Conservation (phyloP, 2,329 filamentous ascomycete species). For the Arachnopeziza araneosa region DNA sequence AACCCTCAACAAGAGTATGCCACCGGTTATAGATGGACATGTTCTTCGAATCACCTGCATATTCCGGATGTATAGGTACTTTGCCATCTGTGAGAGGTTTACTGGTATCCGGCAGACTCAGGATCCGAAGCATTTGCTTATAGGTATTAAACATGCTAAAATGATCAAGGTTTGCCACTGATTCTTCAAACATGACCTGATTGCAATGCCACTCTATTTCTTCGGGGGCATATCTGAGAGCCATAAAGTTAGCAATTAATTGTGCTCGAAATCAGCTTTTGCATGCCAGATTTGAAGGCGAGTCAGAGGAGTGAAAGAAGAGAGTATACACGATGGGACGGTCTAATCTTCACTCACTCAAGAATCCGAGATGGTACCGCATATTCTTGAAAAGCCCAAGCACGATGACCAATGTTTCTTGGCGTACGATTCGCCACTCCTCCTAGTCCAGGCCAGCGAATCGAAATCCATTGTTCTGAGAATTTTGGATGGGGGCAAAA, state of each 20-base stretch:
- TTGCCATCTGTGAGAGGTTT: not conserved
- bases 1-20: constrained; percentile 1
- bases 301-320: too few relatives aligned
- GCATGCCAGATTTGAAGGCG: too few relatives aligned
- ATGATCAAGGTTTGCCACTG: not conserved
- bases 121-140: not conserved
- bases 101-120: not conserved
- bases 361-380: not conserved
- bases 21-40: not conserved
- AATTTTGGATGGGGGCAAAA: not conserved
- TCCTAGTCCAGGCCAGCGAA: not conserved
- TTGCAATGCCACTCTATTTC: not conserved
- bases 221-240: not conserved
- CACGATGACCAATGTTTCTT: not conserved
- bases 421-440: not conserved
- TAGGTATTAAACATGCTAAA: not conserved
- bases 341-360: not conserved
- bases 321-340: too few relatives aligned
- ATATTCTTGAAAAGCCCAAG: constrained; percentile 4
- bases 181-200: not conserved
- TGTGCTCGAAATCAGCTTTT: too few relatives aligned
- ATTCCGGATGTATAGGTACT: not conserved
- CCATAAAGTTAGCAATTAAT: too few relatives aligned
- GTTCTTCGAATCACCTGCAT: not conserved
- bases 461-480: not conserved